phyloP scores from a whole-genome alignment of 1,139 yeast species.

The Geotrichum bryndzae region DNA sequence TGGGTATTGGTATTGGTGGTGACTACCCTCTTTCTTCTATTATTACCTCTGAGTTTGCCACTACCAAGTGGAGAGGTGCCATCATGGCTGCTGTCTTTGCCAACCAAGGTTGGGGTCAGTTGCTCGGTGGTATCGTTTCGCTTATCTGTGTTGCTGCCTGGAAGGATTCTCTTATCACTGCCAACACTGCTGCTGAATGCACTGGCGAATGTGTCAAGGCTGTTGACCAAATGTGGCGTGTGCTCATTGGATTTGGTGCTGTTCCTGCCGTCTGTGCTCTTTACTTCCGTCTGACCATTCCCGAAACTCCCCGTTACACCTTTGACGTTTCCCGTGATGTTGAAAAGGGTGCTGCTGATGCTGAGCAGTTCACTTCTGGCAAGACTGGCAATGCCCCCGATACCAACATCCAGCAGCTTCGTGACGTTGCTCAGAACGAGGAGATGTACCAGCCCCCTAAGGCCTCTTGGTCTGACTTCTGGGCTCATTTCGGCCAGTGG shows the following conservation, averaged over 20 bases:
- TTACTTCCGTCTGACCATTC: slow-evolving; percentile 85
- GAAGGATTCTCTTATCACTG: slow-evolving; percentile 54
- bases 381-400: slow-evolving; percentile 39
- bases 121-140: slow-evolving; percentile 37
- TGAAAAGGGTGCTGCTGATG: slow-evolving; percentile 60
- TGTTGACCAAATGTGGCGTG: slow-evolving; percentile 91
- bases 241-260: slow-evolving; percentile 78
- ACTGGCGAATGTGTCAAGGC: slow-evolving; percentile 61
- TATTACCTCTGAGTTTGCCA: slow-evolving; percentile 37
- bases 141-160: slow-evolving; percentile 35
- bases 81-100: slow-evolving; percentile 38
- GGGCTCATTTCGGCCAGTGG: slow-evolving; percentile 73
- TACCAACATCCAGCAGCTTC: slow-evolving; percentile 34
- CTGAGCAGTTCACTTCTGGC: slow-evolving; percentile 46
- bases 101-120: slow-evolving; percentile 43
- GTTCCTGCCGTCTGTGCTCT: slow-evolving; percentile 79
- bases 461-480: slow-evolving; percentile 41
- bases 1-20: slow-evolving; percentile 89
- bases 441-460: slow-evolving; percentile 42
- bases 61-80: slow-evolving; percentile 38
- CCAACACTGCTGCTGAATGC: slow-evolving; percentile 57
- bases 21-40: slow-evolving; percentile 93
- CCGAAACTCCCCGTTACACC: slow-evolving; percentile 86
- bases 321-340: slow-evolving; percentile 63
- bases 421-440: slow-evolving; percentile 5